Evolutionary conservation across 139 green algal species (phyloP).

Genomic region (Chlorella sorokiniana): DNA sequence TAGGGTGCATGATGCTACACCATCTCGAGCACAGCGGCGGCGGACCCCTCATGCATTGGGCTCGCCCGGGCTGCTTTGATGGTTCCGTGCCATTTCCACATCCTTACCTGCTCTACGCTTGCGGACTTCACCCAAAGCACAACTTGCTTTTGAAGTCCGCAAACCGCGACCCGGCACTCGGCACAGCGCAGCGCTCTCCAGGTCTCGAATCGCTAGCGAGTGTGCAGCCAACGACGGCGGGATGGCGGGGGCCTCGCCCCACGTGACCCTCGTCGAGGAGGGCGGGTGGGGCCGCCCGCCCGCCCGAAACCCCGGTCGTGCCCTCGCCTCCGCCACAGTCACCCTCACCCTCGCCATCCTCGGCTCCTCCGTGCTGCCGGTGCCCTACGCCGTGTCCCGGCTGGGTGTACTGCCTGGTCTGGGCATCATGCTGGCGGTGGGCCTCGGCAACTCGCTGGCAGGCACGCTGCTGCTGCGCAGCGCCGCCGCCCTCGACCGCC

Average conservation of each 20-base stretch:
- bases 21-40: too few species aligned
- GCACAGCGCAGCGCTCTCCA: too few species aligned
- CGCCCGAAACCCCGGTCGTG: background rate
- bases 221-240: background rate
- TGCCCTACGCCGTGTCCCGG: slow-evolving; percentile 77
- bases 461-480: slow-evolving; percentile 68
- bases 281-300: background rate
- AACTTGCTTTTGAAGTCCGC: too few species aligned
- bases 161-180: too few species aligned
- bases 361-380: slow-evolving; percentile 71
- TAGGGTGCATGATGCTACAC: too few species aligned
- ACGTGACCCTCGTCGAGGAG: background rate
- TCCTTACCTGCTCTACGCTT: too few species aligned
- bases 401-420: slow-evolving; percentile 65
- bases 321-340: slow-evolving; percentile 28
- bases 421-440: slow-evolving; percentile 61
- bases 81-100: too few species aligned
- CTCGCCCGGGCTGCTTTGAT: too few species aligned
- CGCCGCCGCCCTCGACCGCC: slow-evolving; percentile 45
- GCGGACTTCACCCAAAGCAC: too few species aligned
- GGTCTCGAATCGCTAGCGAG: too few species aligned
- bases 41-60: too few species aligned
- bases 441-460: slow-evolving; percentile 65
- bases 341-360: slow-evolving; percentile 60
- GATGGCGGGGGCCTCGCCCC: background rate